Evolutionary conservation across 208 protist species (phyloP), one percentile per base, ranked within the genome.

Genomic region (Giardia muris): DNA sequence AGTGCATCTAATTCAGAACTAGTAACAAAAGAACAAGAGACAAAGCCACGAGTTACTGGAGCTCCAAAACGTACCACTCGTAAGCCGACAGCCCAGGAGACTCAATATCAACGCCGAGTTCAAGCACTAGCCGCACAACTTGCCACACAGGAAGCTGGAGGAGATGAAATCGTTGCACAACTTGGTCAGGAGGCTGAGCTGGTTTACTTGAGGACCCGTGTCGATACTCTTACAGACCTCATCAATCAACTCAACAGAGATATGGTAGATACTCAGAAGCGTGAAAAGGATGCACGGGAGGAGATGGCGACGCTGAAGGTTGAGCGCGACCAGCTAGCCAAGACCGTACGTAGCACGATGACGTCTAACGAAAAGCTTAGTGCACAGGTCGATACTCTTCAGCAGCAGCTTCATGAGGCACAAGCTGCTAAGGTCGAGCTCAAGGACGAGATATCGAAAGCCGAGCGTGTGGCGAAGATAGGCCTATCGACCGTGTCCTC

Each of bases 121-220:
- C 86, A 89, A 43, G 4, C 86, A 45, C 19, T 89, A 43, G 86
- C 86, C 45, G 42, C n/a, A 43, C 86, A 89, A 43, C 42, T 89
- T 4, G 86, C 86, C 19, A 4, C 4, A 43, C 19, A 43, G 42
- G 86, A 43, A 4, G 43, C 30, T 47, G 87, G n/a, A 45, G 87
- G 45, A 10, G 1, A 0, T 2, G 10, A 90, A 4, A 47, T 90
- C 1, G n/a, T 90, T 43, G 1, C n/a, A 47, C 46, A 90, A 2
- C 4, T 90, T 22, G 87, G 87, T n/a, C 2, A 2, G 48, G 44
- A 90, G 2, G 87, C 87, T 2, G 87, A 90, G n/a, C 4, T 90
- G 45, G 10, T 39, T 2, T 90, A 90, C 48, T 90, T 90, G n/a
- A 0, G 87, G 1, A 47, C 87, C 45, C 87, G 87, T 30, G 43